phyloP scores from a whole-genome alignment of 2,329 filamentous ascomycete genomes.

The Xylariaceae sp. region DNA sequence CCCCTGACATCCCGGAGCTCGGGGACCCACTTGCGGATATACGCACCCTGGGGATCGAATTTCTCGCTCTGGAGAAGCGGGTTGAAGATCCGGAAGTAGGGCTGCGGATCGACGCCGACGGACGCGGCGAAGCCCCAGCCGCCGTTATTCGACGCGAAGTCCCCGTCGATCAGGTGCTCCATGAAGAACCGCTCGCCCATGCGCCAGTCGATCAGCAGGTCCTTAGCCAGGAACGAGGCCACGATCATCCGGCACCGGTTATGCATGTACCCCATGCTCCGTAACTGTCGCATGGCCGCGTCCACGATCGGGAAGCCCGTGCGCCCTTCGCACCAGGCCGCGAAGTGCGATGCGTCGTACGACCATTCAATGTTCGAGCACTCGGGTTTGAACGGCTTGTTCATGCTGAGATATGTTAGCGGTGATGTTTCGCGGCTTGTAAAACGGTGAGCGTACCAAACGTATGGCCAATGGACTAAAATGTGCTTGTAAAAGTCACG shows the following conservation, averaged over 20 bases:
- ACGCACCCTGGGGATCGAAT: constrained; percentile 73
- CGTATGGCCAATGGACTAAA: constrained; percentile 77
- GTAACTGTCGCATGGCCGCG: constrained; percentile 77
- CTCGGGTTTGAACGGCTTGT: constrained; percentile 69
- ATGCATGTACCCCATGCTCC: constrained; percentile 70
- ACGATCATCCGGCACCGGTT: constrained; percentile 83
- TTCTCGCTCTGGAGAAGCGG: constrained; percentile 79
- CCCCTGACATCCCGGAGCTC: constrained; percentile 63
- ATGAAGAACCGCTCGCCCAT: constrained; percentile 80
- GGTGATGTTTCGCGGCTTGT: no score
- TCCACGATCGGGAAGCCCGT: constrained; percentile 84
- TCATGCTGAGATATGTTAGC: constrained; percentile 42
- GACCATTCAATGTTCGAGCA: constrained; percentile 82
- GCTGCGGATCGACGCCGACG: constrained; percentile 72
- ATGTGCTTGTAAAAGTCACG: constrained; percentile 87
- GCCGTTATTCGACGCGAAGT: constrained; percentile 73
- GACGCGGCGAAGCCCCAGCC: constrained; percentile 51
- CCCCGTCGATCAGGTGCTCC: constrained; percentile 73
- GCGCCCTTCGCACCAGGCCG: constrained; percentile 67
- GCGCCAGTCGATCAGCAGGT: constrained; percentile 78
- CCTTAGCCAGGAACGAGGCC: constrained; percentile 75
- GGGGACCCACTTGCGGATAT: constrained; percentile 78
- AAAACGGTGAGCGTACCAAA: constrained; percentile 48
- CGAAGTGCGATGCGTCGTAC: constrained; percentile 64
- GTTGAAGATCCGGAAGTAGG: constrained; percentile 90